phyloP scores from a whole-genome alignment of 441 rosid genomes.

The Metrosideros polymorpha region DNA sequence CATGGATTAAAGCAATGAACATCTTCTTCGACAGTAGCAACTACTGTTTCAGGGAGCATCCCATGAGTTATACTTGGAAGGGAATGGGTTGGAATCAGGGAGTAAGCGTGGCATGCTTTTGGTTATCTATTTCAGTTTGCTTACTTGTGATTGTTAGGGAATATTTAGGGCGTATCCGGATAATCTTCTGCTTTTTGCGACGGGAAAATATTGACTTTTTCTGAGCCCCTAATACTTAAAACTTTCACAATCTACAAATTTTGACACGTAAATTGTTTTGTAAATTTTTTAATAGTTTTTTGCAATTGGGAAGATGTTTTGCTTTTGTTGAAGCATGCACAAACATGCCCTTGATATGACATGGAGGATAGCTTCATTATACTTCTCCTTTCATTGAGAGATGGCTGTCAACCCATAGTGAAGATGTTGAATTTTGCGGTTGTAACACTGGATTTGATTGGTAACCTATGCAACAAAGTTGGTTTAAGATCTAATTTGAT shows the following conservation, averaged over 20 bases:
- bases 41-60: background rate
- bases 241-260: background rate
- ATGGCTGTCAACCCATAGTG: background rate
- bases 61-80: background rate
- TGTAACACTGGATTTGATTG: background rate
- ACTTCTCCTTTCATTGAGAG: background rate
- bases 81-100: background rate
- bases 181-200: background rate
- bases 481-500: background rate
- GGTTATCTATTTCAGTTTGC: too few species aligned
- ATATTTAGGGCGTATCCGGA: background rate
- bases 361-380: background rate
- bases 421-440: background rate
- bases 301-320: too few species aligned
- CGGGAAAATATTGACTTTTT: background rate
- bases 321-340: background rate
- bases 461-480: background rate
- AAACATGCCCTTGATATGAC: background rate
- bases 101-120: background rate
- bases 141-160: background rate
- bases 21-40: background rate
- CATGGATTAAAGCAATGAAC: background rate
- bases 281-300: too few species aligned
- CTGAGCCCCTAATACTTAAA: background rate
- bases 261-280: background rate